phyloP scores from a whole-genome alignment of 345 rosid genomes.

The Brassica juncea region DNA sequence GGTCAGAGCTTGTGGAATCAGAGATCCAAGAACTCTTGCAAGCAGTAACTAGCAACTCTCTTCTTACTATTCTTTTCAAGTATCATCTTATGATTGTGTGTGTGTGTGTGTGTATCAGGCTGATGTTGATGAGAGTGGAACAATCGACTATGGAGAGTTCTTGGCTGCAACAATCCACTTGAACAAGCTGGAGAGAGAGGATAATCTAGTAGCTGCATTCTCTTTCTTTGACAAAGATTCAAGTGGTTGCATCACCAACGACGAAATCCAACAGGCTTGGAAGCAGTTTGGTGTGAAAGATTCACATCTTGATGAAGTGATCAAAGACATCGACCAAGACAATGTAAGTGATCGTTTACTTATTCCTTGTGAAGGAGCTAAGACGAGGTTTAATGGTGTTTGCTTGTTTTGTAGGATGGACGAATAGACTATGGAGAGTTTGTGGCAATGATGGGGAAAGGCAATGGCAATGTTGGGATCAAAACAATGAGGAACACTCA shows the following conservation, averaged over 20 bases:
- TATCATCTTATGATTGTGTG: not conserved
- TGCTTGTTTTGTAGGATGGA: conserved; percentile 55
- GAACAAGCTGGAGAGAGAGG: conserved; percentile 79
- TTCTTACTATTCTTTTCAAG: not conserved
- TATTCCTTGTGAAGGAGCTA: conserved; percentile 14
- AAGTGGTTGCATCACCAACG: conserved; percentile 76
- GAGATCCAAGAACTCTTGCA: conserved; percentile 72
- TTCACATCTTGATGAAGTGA: conserved; percentile 69
- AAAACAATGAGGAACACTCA: conserved; percentile 59
- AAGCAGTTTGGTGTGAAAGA: conserved; percentile 72
- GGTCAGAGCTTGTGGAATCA: conserved; percentile 78
- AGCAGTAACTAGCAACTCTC: conserved; percentile 50
- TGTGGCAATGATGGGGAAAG: conserved; percentile 79
- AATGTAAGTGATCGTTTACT: conserved; percentile 49
- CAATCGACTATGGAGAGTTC: conserved; percentile 77
- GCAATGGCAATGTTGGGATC: conserved; percentile 51
- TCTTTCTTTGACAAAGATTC: conserved; percentile 75
- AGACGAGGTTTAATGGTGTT: not conserved
- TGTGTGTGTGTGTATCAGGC: conserved; percentile 50
- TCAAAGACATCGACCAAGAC: conserved; percentile 82
- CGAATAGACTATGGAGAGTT: conserved; percentile 70
- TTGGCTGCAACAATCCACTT: conserved; percentile 80
- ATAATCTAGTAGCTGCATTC: conserved; percentile 72
- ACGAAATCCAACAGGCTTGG: conserved; percentile 77
- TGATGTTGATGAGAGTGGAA: conserved; percentile 76